Evolutionary conservation across 228 moss, liverwort and hornwort genomes (phyloP).

Genomic region (Sphagnum magellanicum): DNA sequence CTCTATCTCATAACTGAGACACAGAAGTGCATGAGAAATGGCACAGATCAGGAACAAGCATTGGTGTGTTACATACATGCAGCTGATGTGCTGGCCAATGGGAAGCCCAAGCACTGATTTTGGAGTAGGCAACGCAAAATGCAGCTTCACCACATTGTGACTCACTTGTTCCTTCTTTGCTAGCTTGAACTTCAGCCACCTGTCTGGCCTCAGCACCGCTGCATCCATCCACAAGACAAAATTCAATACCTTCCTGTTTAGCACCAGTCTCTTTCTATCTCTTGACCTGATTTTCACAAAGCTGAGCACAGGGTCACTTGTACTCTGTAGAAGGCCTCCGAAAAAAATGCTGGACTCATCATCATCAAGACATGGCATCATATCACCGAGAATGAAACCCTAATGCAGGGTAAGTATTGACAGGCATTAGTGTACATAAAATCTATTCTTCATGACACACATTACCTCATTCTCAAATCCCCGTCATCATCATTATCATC

Average conservation of each 20-base stretch:
- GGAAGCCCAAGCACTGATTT: slow-evolving; percentile 85
- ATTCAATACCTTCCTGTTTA: background rate
- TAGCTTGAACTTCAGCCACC: slow-evolving; percentile 71
- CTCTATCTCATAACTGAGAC: background rate
- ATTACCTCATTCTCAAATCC: background rate
- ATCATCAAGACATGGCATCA: background rate
- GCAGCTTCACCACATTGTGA: slow-evolving; percentile 90
- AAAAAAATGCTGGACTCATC: background rate
- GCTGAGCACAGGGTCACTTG: background rate
- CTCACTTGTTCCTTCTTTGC: slow-evolving; percentile 70
- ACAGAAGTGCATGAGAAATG: background rate
- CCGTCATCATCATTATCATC: background rate
- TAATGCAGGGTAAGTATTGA: too few species aligned
- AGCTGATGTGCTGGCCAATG: slow-evolving; percentile 91
- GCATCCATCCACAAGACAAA: slow-evolving; percentile 2
- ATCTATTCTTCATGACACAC: too few species aligned
- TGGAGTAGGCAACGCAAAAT: slow-evolving; percentile 66
- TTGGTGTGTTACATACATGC: slow-evolving; percentile 38
- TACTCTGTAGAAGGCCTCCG: background rate
- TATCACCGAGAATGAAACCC: too few species aligned
- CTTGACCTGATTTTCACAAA: background rate
- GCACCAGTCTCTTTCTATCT: background rate
- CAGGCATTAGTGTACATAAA: too few species aligned
- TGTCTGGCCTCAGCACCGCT: slow-evolving; percentile 64
- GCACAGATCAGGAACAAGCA: background rate